Evolutionary conservation across 139 green algal species (phyloP).

Genomic region (Chlamydomonas sp.): DNA sequence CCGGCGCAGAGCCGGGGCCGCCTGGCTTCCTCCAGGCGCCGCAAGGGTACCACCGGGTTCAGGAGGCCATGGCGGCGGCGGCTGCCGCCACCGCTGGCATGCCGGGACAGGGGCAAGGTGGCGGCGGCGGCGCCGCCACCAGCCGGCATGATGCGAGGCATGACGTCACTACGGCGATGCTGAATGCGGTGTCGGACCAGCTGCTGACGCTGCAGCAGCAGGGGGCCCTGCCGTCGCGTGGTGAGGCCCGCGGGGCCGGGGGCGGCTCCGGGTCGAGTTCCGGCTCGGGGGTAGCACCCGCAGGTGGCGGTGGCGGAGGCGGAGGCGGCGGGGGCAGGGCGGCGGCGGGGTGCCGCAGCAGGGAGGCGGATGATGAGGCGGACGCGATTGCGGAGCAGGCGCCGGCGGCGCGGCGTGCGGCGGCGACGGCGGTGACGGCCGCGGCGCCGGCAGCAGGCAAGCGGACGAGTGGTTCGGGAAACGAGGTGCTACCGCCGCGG

Average conservation of each 20-base stretch:
- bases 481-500: background rate
- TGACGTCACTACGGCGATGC: background rate
- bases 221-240: background rate
- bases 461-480: background rate
- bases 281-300: background rate
- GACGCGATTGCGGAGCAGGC: too few relatives aligned
- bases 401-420: background rate
- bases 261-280: background rate
- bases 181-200: background rate
- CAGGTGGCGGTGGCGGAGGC: background rate
- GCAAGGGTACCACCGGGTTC: too few relatives aligned
- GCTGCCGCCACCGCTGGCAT: background rate
- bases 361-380: too few relatives aligned
- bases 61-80: background rate
- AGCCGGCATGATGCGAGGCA: background rate
- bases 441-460: background rate
- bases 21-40: too few relatives aligned
- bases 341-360: too few relatives aligned
- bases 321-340: too few relatives aligned
- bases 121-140: background rate
- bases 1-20: too few relatives aligned
- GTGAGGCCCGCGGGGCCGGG: background rate
- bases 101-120: background rate
- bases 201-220: constrained; percentile 15
- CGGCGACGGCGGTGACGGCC: background rate